Conservation (phyloP, 768 basidiomycete species). For the Wakefieldia striispora region DNA sequence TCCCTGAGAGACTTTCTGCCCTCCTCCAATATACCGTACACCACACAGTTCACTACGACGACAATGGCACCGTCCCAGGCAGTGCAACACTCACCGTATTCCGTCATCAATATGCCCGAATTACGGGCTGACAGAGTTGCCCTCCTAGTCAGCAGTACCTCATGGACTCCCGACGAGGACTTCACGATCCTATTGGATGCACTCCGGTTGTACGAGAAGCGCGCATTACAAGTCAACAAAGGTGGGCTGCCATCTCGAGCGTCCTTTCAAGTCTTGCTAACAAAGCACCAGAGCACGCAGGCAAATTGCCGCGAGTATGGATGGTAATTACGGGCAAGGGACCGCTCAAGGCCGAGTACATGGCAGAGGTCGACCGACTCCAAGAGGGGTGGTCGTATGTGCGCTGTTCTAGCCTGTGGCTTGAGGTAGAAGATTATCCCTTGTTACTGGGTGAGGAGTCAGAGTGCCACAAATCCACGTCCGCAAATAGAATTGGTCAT, state of each 20-base stretch:
- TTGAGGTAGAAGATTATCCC: slow-evolving; percentile 90
- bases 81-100: slow-evolving; percentile 24
- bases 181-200: slow-evolving; percentile 82
- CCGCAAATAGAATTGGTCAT: not conserved
- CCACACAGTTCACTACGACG: slow-evolving; percentile 59
- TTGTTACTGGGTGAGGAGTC: slow-evolving; percentile 63
- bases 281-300: slow-evolving; percentile 12
- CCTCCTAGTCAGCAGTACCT: slow-evolving; percentile 86
- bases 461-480: not conserved
- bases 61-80: slow-evolving; percentile 18
- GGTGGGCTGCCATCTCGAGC: slow-evolving; percentile 3
- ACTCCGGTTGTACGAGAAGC: slow-evolving; percentile 64
- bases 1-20: slow-evolving; percentile 53
- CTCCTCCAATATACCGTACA: slow-evolving; percentile 47
- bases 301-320: slow-evolving; percentile 67
- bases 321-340: slow-evolving; percentile 92
- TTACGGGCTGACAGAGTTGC: slow-evolving; percentile 76
- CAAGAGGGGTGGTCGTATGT: slow-evolving; percentile 74
- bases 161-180: slow-evolving; percentile 98
- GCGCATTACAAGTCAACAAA: slow-evolving; percentile 39
- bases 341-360: slow-evolving; percentile 69
- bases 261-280: not conserved
- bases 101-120: slow-evolving; percentile 37
- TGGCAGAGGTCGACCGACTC: slow-evolving; percentile 58
- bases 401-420: slow-evolving; percentile 78